These are phyloP conservation scores for Dothistroma septosporum DNA, from an alignment of 2,329 filamentous ascomycete genomes.

Conservation along the genomic window DNA sequence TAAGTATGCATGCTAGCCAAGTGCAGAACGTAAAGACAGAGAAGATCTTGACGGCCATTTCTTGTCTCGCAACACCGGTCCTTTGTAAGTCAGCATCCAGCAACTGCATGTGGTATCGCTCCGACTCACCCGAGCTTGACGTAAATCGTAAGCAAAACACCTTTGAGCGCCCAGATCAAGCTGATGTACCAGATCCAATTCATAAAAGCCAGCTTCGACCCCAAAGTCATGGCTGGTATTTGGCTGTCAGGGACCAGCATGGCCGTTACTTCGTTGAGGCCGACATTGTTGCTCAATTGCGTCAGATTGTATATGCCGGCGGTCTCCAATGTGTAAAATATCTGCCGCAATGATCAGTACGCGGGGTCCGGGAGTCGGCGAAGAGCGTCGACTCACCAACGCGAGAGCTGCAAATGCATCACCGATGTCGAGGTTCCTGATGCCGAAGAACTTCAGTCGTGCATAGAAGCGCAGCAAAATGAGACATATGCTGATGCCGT, in stretches of 20 bases:
- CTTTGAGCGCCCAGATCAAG: slow-evolving; percentile 35
- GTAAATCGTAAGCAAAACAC: slow-evolving; percentile 34
- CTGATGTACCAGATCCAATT: slow-evolving; percentile 37
- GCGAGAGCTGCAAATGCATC: slow-evolving; percentile 16
- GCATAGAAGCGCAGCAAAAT: slow-evolving; percentile 15
- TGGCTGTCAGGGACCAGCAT: slow-evolving; percentile 27
- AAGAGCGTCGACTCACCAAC: slow-evolving; percentile 7
- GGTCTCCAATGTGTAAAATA: slow-evolving; percentile 17
- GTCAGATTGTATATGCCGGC: slow-evolving; percentile 15
- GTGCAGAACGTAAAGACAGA: slow-evolving; percentile 26
- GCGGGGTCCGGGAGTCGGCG: neutral
- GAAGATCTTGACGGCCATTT: slow-evolving; percentile 24
- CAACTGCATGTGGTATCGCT: neutral
- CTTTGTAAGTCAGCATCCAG: slow-evolving; percentile 8
- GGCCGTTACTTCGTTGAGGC: slow-evolving; percentile 27
- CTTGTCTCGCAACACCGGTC: slow-evolving; percentile 28
- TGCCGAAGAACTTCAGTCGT: slow-evolving; percentile 14
- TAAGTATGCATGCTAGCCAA: slow-evolving; percentile 30
- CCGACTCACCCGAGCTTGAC: slow-evolving; percentile 21
- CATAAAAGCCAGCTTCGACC: slow-evolving; percentile 32
- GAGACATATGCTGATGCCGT: slow-evolving; percentile 12
- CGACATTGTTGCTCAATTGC: slow-evolving; percentile 33
- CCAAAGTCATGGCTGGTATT: slow-evolving; percentile 24
- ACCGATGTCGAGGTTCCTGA: slow-evolving; percentile 16
- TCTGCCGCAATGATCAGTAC: neutral